These are phyloP conservation scores for Phaeoacremonium minimum DNA, from an alignment of 2,329 filamentous ascomycete genomes.

Conservation along the genomic window DNA sequence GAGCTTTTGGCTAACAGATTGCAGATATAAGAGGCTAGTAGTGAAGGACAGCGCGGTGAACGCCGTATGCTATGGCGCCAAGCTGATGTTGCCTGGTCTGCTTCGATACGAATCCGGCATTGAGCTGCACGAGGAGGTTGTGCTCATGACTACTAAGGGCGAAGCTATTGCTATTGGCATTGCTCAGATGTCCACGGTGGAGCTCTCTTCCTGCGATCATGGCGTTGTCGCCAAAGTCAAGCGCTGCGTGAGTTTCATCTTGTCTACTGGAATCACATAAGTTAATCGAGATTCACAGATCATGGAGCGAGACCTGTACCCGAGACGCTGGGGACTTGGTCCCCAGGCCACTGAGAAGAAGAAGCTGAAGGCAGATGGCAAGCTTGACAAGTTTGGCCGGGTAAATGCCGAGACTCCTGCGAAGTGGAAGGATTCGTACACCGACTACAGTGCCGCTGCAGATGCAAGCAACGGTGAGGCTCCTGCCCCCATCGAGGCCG, in stretches of 20 bases:
- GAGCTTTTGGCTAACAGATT: too few species aligned
- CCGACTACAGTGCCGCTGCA: constrained; percentile 70
- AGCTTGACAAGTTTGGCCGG: constrained; percentile 96
- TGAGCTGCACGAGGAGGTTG: constrained; percentile 92
- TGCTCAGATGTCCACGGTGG: constrained; percentile 95
- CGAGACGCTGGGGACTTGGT: constrained; percentile 91
- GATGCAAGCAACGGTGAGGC: constrained; percentile 34
- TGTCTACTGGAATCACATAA: too few species aligned
- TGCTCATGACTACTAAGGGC: constrained; percentile 98
- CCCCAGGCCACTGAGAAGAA: constrained; percentile 96
- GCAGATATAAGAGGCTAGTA: constrained; percentile 97
- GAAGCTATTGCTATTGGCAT: constrained; percentile 96
- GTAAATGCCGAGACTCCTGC: constrained; percentile 89
- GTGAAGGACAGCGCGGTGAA: constrained; percentile 97
- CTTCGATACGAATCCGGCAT: constrained; percentile 88
- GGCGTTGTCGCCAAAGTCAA: constrained; percentile 98
- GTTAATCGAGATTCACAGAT: too few species aligned
- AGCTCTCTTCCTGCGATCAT: constrained; percentile 95
- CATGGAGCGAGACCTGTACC: constrained; percentile 99
- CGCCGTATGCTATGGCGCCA: constrained; percentile 96
- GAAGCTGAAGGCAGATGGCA: constrained; percentile 97
- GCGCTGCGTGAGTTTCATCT: too few species aligned
- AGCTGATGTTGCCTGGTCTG: constrained; percentile 97
- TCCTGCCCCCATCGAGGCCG: constrained; percentile 37
- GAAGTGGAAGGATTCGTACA: constrained; percentile 90